Percentiles rank a stretch among this genome's conserved stretches.
Evolutionary conservation across 305 asterid species (phyloP).

Genomic region (Ajuga reptans): DNA sequence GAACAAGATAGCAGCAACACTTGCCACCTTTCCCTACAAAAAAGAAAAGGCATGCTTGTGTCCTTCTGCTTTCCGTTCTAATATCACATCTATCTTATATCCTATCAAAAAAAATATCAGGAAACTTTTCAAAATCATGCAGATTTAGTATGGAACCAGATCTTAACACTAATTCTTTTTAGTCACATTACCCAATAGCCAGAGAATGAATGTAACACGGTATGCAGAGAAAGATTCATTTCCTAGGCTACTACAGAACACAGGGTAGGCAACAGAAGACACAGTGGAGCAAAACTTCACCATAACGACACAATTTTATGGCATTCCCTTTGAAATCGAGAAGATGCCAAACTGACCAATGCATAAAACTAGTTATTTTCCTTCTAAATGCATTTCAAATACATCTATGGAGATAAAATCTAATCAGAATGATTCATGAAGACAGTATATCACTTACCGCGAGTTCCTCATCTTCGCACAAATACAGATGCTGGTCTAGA

Average conservation of each 20-base stretch:
- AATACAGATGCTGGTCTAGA: constrained; percentile 62
- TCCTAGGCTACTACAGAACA: neutral
- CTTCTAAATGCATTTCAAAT: neutral
- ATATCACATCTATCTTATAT: neutral
- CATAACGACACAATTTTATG: neutral
- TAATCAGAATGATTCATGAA: neutral
- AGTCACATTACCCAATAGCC: neutral
- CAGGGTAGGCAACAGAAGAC: neutral
- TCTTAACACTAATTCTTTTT: neutral
- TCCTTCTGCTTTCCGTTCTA: neutral
- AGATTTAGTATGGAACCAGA: neutral
- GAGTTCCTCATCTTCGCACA: constrained; percentile 81
- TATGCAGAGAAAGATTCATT: neutral
- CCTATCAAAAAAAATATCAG: neutral
- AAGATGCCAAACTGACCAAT: neutral
- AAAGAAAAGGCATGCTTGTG: neutral
- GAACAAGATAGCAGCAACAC: too few relatives aligned
- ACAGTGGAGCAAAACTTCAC: neutral
- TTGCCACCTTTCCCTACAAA: too few relatives aligned
- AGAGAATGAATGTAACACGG: neutral
- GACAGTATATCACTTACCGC: constrained; percentile 41
- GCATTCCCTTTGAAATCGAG: neutral
- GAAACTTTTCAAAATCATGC: neutral
- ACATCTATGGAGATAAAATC: neutral
- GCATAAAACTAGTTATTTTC: neutral